Evolutionary conservation across 371 early-diverging fungal genomes (phyloP).

Genomic region (Apophysomyces elegans): DNA sequence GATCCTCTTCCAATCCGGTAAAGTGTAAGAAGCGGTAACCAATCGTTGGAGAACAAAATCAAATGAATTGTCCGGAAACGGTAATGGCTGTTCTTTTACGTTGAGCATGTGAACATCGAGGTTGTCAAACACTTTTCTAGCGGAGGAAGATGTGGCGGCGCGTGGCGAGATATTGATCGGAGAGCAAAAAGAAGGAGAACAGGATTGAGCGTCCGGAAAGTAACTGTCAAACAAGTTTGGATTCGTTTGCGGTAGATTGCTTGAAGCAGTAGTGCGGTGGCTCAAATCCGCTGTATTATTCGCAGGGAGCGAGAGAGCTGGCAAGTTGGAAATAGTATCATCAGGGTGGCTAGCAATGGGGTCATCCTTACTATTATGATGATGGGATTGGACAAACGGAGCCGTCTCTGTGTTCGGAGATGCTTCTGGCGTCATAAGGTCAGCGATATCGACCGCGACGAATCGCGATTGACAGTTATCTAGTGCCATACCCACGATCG

Average conservation of each 20-base stretch:
- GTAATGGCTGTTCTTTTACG: slow-evolving; percentile 22
- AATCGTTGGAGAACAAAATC: slow-evolving; percentile 36
- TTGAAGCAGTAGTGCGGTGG: neutral
- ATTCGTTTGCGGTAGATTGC: neutral
- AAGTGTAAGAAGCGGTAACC: slow-evolving; percentile 24
- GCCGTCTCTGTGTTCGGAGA: slow-evolving; percentile 18
- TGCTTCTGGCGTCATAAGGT: slow-evolving; percentile 25
- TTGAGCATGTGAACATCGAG: slow-evolving; percentile 32
- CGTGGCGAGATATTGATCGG: neutral
- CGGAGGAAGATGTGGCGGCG: slow-evolving; percentile 1
- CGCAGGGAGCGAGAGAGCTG: slow-evolving; percentile 1
- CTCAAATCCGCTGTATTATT: neutral
- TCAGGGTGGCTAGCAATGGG: neutral
- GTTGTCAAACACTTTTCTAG: slow-evolving; percentile 22
- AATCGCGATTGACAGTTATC: slow-evolving; percentile 27
- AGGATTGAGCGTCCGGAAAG: slow-evolving; percentile 7
- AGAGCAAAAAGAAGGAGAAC: neutral
- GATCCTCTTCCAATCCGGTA: slow-evolving; percentile 27
- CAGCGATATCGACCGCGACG: slow-evolving; percentile 22
- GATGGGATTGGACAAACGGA: neutral
- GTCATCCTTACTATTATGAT: neutral
- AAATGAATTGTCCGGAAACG: slow-evolving; percentile 37
- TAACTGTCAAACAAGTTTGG: neutral
- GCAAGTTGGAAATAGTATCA: slow-evolving; percentile 28
- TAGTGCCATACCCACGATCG: slow-evolving; percentile 36